A percentile compares a stretch with the other conserved stretches of the same genome.
These are phyloP conservation scores for Lentinula aciculospora DNA, from an alignment of 768 basidiomycete species.

Conservation along the genomic window DNA sequence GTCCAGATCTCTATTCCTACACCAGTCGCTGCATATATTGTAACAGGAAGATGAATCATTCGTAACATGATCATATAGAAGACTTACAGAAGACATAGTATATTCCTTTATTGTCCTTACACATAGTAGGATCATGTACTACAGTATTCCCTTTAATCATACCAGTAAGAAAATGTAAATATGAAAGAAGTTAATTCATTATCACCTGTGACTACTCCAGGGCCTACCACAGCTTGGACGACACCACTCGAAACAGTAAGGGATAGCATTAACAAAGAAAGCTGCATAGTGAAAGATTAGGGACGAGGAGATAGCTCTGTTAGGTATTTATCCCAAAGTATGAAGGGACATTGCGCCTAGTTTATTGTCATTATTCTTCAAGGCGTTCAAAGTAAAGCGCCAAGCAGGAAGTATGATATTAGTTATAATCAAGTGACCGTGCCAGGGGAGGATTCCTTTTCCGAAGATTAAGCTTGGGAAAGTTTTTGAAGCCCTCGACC, in stretches of 20 bases:
- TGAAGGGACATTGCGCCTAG: neutral
- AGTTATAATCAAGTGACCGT: neutral
- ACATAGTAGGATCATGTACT: slow-evolving; percentile 24
- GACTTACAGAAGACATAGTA: slow-evolving; percentile 24
- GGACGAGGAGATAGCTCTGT: neutral
- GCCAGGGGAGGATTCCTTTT: neutral
- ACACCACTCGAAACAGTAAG: neutral
- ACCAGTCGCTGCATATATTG: slow-evolving; percentile 18
- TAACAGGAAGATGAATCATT: neutral
- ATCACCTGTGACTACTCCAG: slow-evolving; percentile 1
- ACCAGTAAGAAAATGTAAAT: slow-evolving; percentile 9
- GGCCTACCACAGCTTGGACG: neutral
- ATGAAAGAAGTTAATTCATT: neutral
- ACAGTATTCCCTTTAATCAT: slow-evolving; percentile 10
- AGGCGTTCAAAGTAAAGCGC: neutral
- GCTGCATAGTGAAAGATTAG: neutral
- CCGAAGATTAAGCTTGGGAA: neutral
- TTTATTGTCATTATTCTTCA: neutral
- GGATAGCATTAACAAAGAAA: neutral
- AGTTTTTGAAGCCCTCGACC: neutral
- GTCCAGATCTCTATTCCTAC: slow-evolving; percentile 26
- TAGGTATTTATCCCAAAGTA: neutral
- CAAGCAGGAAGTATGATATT: neutral
- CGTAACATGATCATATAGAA: neutral
- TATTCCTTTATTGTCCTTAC: slow-evolving; percentile 21